Percentiles rank a stretch among this genome's conserved stretches.
These are phyloP conservation scores for Verbena officinalis DNA, from an alignment of 257 asterid genomes.

Conservation along the genomic window DNA sequence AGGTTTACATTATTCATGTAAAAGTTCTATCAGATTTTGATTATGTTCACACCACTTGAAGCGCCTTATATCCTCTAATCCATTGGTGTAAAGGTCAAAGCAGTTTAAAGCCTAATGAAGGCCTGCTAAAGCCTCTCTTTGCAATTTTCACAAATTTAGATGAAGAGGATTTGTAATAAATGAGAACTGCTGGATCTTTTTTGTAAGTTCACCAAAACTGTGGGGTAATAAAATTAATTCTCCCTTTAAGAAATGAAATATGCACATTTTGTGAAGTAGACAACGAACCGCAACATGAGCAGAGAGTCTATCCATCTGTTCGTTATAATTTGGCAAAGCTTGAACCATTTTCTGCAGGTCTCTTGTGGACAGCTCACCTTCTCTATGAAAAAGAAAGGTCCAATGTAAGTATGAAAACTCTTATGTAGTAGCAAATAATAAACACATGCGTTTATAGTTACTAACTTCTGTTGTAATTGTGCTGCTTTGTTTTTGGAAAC, in stretches of 20 bases:
- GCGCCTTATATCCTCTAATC: no score
- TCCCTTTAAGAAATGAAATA: constrained; percentile 13
- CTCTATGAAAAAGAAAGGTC: constrained; percentile 54
- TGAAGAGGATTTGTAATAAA: no score
- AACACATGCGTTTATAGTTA: constrained; percentile 5
- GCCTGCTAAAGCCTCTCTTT: no score
- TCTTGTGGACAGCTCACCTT: constrained; percentile 89
- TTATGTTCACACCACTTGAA: no score
- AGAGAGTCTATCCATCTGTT: constrained; percentile 92
- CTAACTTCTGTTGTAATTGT: constrained; percentile 91
- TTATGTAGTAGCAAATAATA: not conserved
- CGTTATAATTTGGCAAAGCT: constrained; percentile 92
- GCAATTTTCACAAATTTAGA: no score
- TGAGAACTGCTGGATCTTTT: no score
- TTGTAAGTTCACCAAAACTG: no score
- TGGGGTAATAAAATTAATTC: no score
- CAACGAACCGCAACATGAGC: constrained; percentile 82
- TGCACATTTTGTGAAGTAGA: constrained; percentile 28
- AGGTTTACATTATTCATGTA: no score
- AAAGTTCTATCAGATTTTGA: no score
- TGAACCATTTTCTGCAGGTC: constrained; percentile 98
- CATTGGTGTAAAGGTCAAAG: no score
- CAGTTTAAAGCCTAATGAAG: no score
- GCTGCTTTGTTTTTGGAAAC: constrained; percentile 97
- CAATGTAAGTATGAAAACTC: constrained; percentile 19